Conservation (phyloP, 2,329 filamentous ascomycete species). For the Malbranchea zuffiana region DNA sequence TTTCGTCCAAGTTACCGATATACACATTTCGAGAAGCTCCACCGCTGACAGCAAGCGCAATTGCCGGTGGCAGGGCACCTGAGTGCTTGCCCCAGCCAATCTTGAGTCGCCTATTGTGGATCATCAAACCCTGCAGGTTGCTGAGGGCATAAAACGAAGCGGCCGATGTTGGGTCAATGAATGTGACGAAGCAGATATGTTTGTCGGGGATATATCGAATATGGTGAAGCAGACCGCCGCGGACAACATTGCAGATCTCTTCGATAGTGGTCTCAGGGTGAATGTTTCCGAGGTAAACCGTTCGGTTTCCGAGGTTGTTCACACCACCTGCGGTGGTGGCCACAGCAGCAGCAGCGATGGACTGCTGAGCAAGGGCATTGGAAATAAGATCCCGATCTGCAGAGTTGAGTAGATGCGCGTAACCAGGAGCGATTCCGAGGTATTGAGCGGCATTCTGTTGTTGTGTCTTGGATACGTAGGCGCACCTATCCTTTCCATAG, state of each 20-base stretch:
- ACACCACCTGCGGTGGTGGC: slow-evolving; percentile 93
- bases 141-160: slow-evolving; percentile 96
- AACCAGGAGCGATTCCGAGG: slow-evolving; percentile 89
- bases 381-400: slow-evolving; percentile 95
- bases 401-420: slow-evolving; percentile 90
- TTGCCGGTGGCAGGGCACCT: slow-evolving; percentile 85
- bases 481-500: slow-evolving; percentile 97
- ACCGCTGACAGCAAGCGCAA: slow-evolving; percentile 88
- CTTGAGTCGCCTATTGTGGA: slow-evolving; percentile 94
- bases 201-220: slow-evolving; percentile 99
- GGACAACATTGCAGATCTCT: slow-evolving; percentile 98
- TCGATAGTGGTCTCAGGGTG: slow-evolving; percentile 98
- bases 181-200: slow-evolving; percentile 99
- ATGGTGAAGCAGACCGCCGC: slow-evolving; percentile 89
- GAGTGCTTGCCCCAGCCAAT: slow-evolving; percentile 99
- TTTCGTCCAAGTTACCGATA: slow-evolving; percentile 92
- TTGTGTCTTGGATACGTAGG: slow-evolving; percentile 98
- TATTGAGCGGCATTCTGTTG: slow-evolving; percentile 99
- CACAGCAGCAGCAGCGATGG: slow-evolving; percentile 89
- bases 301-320: slow-evolving; percentile 93
- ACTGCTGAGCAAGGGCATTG: slow-evolving; percentile 91
- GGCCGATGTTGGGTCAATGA: slow-evolving; percentile 95
- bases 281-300: slow-evolving; percentile 96
- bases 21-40: slow-evolving; percentile 98
- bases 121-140: slow-evolving; percentile 97